Conservation (phyloP, 495 filamentous ascomycete species). For the Penicillium coffeae region DNA sequence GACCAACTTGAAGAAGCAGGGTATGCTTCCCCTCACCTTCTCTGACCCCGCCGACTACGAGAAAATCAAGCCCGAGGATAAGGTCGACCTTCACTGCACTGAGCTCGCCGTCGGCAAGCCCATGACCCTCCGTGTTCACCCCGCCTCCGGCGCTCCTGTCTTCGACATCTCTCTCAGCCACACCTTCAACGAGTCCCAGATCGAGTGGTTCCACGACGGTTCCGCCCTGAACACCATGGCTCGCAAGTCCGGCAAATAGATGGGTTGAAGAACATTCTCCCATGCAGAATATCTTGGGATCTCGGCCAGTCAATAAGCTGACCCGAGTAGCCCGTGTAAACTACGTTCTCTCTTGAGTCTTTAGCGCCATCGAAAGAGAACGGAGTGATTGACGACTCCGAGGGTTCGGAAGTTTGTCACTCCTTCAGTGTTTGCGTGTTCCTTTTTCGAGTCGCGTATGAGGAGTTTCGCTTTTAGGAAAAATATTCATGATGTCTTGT, state of each 20-base stretch:
- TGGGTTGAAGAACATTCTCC: constrained; percentile 3
- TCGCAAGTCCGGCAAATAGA: constrained; percentile 53
- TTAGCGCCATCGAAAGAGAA: constrained; percentile 15
- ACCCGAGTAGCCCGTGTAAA: constrained; percentile 26
- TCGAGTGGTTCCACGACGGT: constrained; percentile 98
- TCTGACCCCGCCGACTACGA: constrained; percentile 94
- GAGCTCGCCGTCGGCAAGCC: constrained; percentile 92
- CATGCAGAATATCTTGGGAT: constrained; percentile 3
- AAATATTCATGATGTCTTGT: constrained; percentile 43
- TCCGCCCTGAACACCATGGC: constrained; percentile 98
- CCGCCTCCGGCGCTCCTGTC: constrained; percentile 66
- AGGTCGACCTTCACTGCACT: constrained; percentile 84
- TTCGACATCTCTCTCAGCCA: constrained; percentile 85
- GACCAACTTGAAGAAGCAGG: constrained; percentile 99
- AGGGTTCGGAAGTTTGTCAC: constrained; percentile 1
- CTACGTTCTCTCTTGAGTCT: constrained; percentile 28
- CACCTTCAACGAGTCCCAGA: constrained; percentile 96
- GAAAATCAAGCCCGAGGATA: constrained; percentile 90
- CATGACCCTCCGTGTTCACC: constrained; percentile 86
- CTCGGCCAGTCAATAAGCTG: constrained; percentile 3
- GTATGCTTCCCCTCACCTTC: constrained; percentile 98
- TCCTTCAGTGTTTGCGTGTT: constrained; percentile 8
- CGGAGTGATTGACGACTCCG: constrained; percentile 1
- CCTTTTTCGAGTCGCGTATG: constrained; percentile 24
- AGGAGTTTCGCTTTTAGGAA: constrained; percentile 37